Evolutionary conservation across 345 rosid species (phyloP).

Genomic region (Isatis tinctoria): DNA sequence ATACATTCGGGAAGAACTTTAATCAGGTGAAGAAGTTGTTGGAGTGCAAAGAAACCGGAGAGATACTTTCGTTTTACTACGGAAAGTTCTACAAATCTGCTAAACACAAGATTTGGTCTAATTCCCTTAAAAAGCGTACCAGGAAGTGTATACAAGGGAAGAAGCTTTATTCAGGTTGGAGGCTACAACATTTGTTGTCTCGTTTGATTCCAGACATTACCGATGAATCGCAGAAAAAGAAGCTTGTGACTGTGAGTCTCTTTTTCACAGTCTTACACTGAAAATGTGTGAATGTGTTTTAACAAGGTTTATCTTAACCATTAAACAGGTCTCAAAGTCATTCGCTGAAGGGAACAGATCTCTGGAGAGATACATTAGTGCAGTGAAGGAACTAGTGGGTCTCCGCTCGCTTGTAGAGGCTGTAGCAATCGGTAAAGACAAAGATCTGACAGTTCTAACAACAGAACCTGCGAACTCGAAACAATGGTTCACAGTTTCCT

Average conservation of each 20-base stretch:
- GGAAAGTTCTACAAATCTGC: slow-evolving; percentile 52
- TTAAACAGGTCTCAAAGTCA: slow-evolving; percentile 50
- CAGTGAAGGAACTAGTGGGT: slow-evolving; percentile 45
- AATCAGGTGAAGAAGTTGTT: slow-evolving; percentile 37
- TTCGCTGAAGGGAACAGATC: slow-evolving; percentile 47
- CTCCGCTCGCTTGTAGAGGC: slow-evolving; percentile 46
- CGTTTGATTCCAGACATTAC: slow-evolving; percentile 46
- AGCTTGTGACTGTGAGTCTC: slow-evolving; percentile 27
- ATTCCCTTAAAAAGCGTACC: slow-evolving; percentile 37
- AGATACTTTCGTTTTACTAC: slow-evolving; percentile 49
- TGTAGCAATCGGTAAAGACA: slow-evolving; percentile 61
- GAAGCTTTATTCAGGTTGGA: slow-evolving; percentile 62
- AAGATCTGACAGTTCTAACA: slow-evolving; percentile 48
- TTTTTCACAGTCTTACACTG: neutral
- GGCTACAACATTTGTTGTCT: slow-evolving; percentile 51
- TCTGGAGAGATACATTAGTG: slow-evolving; percentile 42
- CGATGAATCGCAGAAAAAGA: slow-evolving; percentile 25
- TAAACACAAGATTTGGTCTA: slow-evolving; percentile 46
- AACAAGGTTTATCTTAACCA: neutral
- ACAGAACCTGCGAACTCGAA: slow-evolving; percentile 37
- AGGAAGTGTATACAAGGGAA: slow-evolving; percentile 43
- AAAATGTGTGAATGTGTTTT: neutral
- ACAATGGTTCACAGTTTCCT: slow-evolving; percentile 36
- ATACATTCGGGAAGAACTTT: slow-evolving; percentile 53
- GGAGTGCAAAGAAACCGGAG: slow-evolving; percentile 45